Evolutionary conservation across 371 early-diverging fungal species (phyloP).

Genomic region (Apophysomyces elegans): DNA sequence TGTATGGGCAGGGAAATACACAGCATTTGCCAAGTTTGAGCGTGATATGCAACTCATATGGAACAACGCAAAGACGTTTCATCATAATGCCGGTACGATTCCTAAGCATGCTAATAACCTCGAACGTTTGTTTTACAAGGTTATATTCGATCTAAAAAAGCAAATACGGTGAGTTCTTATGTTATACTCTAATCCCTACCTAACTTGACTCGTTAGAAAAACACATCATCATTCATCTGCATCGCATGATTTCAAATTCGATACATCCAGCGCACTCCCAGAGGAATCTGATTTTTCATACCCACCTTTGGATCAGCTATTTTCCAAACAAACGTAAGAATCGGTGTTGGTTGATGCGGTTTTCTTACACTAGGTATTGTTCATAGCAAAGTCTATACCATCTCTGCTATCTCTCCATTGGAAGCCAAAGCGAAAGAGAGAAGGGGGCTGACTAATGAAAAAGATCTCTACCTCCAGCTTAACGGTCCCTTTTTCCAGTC

Average conservation of each 20-base stretch:
- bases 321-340: conserved; percentile 21
- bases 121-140: conserved; percentile 16
- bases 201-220: not conserved
- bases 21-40: conserved; percentile 30
- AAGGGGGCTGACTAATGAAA: conserved; percentile 37
- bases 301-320: conserved; percentile 19
- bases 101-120: conserved; percentile 36
- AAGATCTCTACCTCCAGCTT: conserved; percentile 33
- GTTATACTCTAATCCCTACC: conserved; percentile 9
- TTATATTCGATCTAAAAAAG: conserved; percentile 18
- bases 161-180: conserved; percentile 20
- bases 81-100: conserved; percentile 36
- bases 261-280: conserved; percentile 21
- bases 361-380: conserved; percentile 35
- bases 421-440: conserved; percentile 27
- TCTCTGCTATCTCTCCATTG: conserved; percentile 39
- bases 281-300: conserved; percentile 25
- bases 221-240: conserved; percentile 9
- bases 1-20: conserved; percentile 32
- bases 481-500: conserved; percentile 37
- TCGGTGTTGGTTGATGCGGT: conserved; percentile 18
- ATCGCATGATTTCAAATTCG: conserved; percentile 11
- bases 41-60: conserved; percentile 46
- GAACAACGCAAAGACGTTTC: conserved; percentile 44
- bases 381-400: conserved; percentile 44